phyloP scores from a whole-genome alignment of 2,329 filamentous ascomycete species.

The Thyridium curvatum region DNA sequence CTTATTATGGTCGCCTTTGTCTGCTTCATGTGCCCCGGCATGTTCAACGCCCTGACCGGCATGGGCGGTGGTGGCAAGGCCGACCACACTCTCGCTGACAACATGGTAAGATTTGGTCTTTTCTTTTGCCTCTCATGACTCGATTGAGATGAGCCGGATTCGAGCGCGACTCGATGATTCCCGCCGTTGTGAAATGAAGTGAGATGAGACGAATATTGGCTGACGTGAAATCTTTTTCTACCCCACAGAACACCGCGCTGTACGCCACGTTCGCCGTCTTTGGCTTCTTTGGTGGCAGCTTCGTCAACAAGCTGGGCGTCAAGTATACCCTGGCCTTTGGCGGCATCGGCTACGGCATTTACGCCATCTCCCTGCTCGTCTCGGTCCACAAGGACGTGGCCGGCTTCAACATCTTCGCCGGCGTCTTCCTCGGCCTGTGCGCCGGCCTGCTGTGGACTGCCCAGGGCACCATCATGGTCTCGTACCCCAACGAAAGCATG shows the following conservation, averaged over 20 bases:
- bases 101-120: constrained; percentile 23
- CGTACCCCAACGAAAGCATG: constrained; percentile 71
- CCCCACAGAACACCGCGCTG: constrained; percentile 34
- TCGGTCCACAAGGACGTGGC: constrained; percentile 63
- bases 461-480: constrained; percentile 84
- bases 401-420: constrained; percentile 71
- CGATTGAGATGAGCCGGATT: no score
- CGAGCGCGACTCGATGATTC: no score
- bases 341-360: constrained; percentile 71
- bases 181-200: no score
- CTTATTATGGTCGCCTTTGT: constrained; percentile 65
- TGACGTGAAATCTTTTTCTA: no score
- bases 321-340: constrained; percentile 63
- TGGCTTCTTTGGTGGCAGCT: constrained; percentile 67
- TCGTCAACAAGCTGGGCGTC: constrained; percentile 72
- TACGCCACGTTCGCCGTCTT: constrained; percentile 49
- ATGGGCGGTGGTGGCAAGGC: constrained; percentile 18
- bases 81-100: constrained; percentile 11
- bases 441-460: constrained; percentile 78
- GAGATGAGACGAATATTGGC: no score
- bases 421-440: constrained; percentile 69
- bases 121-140: no score
- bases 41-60: constrained; percentile 19
- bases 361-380: constrained; percentile 63
- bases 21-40: constrained; percentile 37